These are phyloP conservation scores for Nicotiana benthamiana DNA, from an alignment of 257 asterid genomes.

Conservation along the genomic window DNA sequence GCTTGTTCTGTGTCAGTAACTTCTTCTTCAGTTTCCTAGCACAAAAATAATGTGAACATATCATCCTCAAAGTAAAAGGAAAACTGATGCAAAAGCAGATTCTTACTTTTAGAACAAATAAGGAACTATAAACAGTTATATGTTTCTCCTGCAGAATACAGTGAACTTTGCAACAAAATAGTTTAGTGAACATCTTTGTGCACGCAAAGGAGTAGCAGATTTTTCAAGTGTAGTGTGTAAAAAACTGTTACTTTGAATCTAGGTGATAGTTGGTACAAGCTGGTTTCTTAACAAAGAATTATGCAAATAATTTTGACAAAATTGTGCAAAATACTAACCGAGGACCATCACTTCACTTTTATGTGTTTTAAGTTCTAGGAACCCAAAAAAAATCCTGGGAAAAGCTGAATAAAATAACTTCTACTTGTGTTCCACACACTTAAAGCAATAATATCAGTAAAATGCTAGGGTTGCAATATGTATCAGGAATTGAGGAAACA, in stretches of 20 bases:
- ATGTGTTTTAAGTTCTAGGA: neutral
- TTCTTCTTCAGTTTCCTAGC: constrained; percentile 97
- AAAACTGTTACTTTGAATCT: neutral
- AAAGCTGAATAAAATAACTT: neutral
- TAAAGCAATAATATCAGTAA: neutral
- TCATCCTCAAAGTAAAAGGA: constrained; percentile 10
- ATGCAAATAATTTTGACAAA: neutral
- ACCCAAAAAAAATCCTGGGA: neutral
- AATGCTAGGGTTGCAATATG: neutral
- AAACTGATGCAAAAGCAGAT: constrained; percentile 1
- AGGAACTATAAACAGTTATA: neutral
- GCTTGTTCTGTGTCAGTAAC: constrained; percentile 98
- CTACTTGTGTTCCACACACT: neutral
- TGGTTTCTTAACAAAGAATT: neutral
- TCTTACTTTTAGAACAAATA: neutral
- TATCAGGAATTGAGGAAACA: neutral
- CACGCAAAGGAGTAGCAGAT: neutral
- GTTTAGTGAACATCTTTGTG: neutral
- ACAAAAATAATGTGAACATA: constrained; percentile 11
- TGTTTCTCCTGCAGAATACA: neutral
- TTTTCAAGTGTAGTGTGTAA: neutral
- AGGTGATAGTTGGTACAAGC: neutral
- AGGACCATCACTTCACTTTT: neutral
- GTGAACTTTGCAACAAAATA: neutral
- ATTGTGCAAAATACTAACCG: neutral